Percentiles rank a stretch among this genome's conserved stretches.
Conservation (phyloP, 768 basidiomycete species). For the Lactarius pseudohatsudake region DNA sequence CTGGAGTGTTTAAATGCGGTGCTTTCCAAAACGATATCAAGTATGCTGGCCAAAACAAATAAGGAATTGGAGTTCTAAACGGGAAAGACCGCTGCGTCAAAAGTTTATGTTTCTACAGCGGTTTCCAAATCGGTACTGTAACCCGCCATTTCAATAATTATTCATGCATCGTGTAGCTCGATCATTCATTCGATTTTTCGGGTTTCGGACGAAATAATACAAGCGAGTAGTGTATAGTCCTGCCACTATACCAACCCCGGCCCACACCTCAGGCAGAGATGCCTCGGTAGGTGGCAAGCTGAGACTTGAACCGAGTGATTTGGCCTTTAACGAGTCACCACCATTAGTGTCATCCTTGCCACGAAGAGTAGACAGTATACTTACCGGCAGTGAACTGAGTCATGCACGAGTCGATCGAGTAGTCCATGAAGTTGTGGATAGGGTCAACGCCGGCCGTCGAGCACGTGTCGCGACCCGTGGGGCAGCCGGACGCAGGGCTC, state of each 20-base stretch:
- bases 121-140: too few relatives aligned
- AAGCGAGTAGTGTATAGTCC: background rate
- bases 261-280: slow-evolving; percentile 32
- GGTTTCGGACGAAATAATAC: background rate
- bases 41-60: too few relatives aligned
- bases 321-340: slow-evolving; percentile 28
- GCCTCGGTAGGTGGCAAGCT: slow-evolving; percentile 47
- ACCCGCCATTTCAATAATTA: too few relatives aligned
- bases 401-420: slow-evolving; percentile 53
- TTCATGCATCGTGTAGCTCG: too few relatives aligned
- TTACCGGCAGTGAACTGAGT: slow-evolving; percentile 47
- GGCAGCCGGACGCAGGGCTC: slow-evolving; percentile 42
- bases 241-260: background rate
- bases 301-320: slow-evolving; percentile 40
- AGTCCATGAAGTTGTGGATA: slow-evolving; percentile 57
- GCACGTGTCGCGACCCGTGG: slow-evolving; percentile 36
- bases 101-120: too few relatives aligned
- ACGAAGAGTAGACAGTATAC: background rate
- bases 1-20: too few relatives aligned
- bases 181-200: background rate
- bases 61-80: too few relatives aligned
- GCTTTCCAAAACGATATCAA: too few relatives aligned
- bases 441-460: slow-evolving; percentile 39
- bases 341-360: background rate
- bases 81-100: too few relatives aligned